Percentiles rank a stretch among this genome's conserved stretches.
These are phyloP conservation scores for Oryza rufipogon DNA, from an alignment of 176 grass and related monocot species.

Conservation along the genomic window DNA sequence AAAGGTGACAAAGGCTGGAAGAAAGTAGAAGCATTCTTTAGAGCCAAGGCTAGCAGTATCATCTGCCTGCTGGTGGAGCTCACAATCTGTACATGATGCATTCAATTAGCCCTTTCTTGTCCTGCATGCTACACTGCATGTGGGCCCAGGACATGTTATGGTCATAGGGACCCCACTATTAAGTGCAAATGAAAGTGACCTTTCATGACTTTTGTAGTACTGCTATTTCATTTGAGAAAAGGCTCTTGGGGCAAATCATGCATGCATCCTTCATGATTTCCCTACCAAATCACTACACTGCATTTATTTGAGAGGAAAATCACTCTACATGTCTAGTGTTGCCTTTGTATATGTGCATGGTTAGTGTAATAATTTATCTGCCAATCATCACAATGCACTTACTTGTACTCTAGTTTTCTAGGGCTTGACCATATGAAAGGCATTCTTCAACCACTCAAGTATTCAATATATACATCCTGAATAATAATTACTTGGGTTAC, in stretches of 20 bases:
- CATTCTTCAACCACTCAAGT: conserved; percentile 30
- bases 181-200: conserved; percentile 40
- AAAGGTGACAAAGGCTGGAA: conserved; percentile 27
- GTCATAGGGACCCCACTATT: conserved; percentile 23
- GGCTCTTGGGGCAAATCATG: conserved; percentile 32
- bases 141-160: conserved; percentile 26
- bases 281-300: conserved; percentile 32
- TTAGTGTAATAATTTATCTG: conserved; percentile 27
- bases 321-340: not conserved
- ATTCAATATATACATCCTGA: not conserved
- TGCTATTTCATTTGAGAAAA: conserved; percentile 34
- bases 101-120: conserved; percentile 18
- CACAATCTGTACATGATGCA: conserved; percentile 20
- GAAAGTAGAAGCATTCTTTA: conserved; percentile 39
- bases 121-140: not conserved
- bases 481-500: not conserved
- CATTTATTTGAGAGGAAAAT: conserved; percentile 4
- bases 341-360: conserved; percentile 10
- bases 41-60: conserved; percentile 35
- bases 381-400: conserved; percentile 37
- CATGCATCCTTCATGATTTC: conserved; percentile 43
- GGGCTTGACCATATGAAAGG: conserved; percentile 37
- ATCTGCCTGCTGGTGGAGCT: conserved; percentile 19
- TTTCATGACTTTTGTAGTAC: conserved; percentile 25
- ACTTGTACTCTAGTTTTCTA: conserved; percentile 7